Percentiles rank a stretch among this genome's conserved stretches.
Conservation (phyloP, 1,139 yeast species). For the Tardiomyces depauwii region DNA sequence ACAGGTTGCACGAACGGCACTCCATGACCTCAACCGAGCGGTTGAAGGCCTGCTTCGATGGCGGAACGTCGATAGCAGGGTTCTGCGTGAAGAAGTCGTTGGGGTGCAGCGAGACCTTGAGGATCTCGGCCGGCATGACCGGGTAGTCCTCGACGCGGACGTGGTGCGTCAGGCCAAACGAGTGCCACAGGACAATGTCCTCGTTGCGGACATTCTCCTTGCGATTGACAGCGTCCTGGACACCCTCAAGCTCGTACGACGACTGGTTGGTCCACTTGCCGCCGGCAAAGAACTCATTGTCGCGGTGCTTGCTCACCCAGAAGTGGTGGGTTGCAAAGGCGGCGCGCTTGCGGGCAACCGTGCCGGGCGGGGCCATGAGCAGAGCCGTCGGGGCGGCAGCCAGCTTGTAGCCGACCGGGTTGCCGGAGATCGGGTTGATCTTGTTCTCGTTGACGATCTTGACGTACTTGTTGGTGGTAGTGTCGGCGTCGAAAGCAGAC, state of each 20-base stretch:
- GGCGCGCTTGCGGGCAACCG: constrained; percentile 50
- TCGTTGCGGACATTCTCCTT: constrained; percentile 56
- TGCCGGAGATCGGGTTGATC: constrained; percentile 54
- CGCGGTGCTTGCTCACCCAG: constrained; percentile 53
- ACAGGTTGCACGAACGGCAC: constrained; percentile 21
- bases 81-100: constrained; percentile 69
- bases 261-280: constrained; percentile 63
- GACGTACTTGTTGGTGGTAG: constrained; percentile 64
- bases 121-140: constrained; percentile 80
- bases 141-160: constrained; percentile 80
- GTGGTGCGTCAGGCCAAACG: constrained; percentile 64
- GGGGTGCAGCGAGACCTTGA: constrained; percentile 60
- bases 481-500: constrained; percentile 63
- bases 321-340: constrained; percentile 48
- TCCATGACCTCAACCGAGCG: constrained; percentile 42
- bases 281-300: constrained; percentile 47
- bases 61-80: constrained; percentile 78
- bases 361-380: constrained; percentile 44
- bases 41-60: constrained; percentile 60
- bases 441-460: constrained; percentile 59
- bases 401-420: constrained; percentile 65
- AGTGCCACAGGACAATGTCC: constrained; percentile 66
- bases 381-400: constrained; percentile 63
- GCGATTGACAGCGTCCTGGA: constrained; percentile 45
- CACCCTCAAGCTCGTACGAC: constrained; percentile 40